Evolutionary conservation across 1,139 yeast species (phyloP), one percentile per base, ranked within the genome.

Genomic region (Scheffersomyces quercinus): DNA sequence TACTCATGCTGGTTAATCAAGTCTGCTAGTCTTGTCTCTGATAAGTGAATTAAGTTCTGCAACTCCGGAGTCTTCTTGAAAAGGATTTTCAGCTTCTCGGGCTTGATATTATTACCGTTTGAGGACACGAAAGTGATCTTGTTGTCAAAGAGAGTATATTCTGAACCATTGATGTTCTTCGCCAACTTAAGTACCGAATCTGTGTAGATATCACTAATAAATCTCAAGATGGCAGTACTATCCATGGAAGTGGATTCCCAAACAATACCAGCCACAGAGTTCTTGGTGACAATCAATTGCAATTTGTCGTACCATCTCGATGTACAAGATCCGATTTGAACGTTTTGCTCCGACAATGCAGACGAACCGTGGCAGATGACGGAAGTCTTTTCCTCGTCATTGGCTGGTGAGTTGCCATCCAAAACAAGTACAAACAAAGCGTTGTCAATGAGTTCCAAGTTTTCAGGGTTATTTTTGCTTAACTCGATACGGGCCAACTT

Each of bases 261-360:
- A 30, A 84, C 83, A 26, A 86, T 79, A 11, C 90, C 90, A 1
- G 90, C 90, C 39, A 83, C 83, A 0, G 89, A 77, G 59, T 85
- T 86, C 40, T 73, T 71, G 1, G 91, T 83, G 9, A 86, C 82
- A 29, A 86, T 74, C 36, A 86, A 58, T 59, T 85, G 91, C 42
- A 86, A 64, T 58, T 86, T 86, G 60, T 86, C 95, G 58, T 84
- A 85, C 88, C 91, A 85, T 55, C 95, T 71, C 10, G 87, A 83
- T 14, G 85, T 81, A 67, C 93, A 86, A 2, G 89, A 80, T 14
- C 95, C 95, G 11, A 75, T 67, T 62, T 86, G 93, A 41, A 81
- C 70, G 49, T 85, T 87, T 28, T 75, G 67, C 16, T 69, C 69
- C 2, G 69, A 65, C 44, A 85, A 74, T 31, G 65, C 64, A 1